A percentile compares a stretch with the other conserved stretches of the same genome.
These are phyloP conservation scores for Penicillium hesseltinei DNA, from an alignment of 2,329 filamentous ascomycete genomes.

Conservation along the genomic window DNA sequence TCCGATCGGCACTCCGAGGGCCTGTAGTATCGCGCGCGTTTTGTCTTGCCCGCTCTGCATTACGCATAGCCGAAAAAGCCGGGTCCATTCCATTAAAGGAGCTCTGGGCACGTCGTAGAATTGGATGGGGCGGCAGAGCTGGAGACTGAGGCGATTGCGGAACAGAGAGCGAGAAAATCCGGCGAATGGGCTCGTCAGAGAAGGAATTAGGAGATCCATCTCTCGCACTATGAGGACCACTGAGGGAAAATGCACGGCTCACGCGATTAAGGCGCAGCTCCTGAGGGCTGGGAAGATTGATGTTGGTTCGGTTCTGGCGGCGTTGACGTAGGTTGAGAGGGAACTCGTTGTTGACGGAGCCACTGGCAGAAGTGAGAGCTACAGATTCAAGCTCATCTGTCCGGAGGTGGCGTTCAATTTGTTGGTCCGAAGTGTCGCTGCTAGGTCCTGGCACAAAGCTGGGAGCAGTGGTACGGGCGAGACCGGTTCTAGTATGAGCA, in stretches of 20 bases:
- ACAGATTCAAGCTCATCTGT: constrained; percentile 5
- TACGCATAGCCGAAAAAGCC: not conserved
- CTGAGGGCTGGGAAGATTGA: not conserved
- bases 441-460: not conserved
- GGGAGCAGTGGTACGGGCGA: not conserved
- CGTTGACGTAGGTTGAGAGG: not conserved
- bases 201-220: constrained; percentile 2
- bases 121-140: not conserved
- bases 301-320: constrained; percentile 1
- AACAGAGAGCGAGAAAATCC: not conserved
- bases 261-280: not conserved
- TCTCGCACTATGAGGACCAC: not conserved
- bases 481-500: no score
- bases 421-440: not conserved
- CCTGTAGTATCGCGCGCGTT: not conserved
- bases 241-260: not conserved
- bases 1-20: not conserved
- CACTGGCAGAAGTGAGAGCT: constrained; percentile 12
- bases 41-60: not conserved
- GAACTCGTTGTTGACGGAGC: constrained; percentile 6
- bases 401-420: not conserved
- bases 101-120: constrained; percentile 3
- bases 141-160: not conserved
- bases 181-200: not conserved
- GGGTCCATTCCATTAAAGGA: constrained; percentile 11